phyloP scores from a whole-genome alignment of 108 stramenopile species.

The Conticribra weissflogii region DNA sequence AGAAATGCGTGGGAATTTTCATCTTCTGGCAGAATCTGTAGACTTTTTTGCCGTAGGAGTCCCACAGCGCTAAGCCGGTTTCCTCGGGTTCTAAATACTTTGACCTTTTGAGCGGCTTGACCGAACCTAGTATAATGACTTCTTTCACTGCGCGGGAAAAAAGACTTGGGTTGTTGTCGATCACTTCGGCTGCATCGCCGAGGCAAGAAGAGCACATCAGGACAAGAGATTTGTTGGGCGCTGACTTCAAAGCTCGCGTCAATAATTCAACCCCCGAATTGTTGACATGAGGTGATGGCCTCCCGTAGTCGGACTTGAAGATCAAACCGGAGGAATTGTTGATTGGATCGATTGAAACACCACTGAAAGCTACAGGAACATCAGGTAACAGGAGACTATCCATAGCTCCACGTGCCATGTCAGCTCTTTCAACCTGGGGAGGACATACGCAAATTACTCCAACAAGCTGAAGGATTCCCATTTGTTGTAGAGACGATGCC shows the following conservation, averaged over 20 bases:
- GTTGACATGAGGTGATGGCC: constrained; percentile 23
- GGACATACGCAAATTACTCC: constrained; percentile 22
- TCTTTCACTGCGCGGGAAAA: constrained; percentile 44
- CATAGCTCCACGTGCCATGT: constrained; percentile 33
- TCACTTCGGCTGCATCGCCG: constrained; percentile 33
- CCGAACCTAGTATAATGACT: constrained; percentile 38
- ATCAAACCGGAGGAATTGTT: constrained; percentile 5
- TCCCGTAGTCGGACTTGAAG: constrained; percentile 22
- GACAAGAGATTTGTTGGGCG: constrained; percentile 42
- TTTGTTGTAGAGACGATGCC: constrained; percentile 30
- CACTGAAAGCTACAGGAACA: constrained; percentile 36
- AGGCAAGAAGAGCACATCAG: constrained; percentile 32
- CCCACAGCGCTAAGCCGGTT: constrained; percentile 7
- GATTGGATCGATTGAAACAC: not conserved
- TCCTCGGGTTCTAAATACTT: constrained; percentile 34
- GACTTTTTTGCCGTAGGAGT: constrained; percentile 19
- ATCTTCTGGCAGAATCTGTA: constrained; percentile 38
- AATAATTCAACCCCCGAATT: constrained; percentile 38
- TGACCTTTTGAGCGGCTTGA: constrained; percentile 26
- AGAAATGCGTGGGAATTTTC: constrained; percentile 30
- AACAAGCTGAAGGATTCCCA: constrained; percentile 41
- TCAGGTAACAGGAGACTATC: constrained; percentile 36
- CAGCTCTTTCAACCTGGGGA: constrained; percentile 25
- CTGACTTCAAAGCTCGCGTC: constrained; percentile 11
- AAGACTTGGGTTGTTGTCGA: constrained; percentile 24